Conservation (phyloP, 768 basidiomycete species). For the Serendipita indica region DNA sequence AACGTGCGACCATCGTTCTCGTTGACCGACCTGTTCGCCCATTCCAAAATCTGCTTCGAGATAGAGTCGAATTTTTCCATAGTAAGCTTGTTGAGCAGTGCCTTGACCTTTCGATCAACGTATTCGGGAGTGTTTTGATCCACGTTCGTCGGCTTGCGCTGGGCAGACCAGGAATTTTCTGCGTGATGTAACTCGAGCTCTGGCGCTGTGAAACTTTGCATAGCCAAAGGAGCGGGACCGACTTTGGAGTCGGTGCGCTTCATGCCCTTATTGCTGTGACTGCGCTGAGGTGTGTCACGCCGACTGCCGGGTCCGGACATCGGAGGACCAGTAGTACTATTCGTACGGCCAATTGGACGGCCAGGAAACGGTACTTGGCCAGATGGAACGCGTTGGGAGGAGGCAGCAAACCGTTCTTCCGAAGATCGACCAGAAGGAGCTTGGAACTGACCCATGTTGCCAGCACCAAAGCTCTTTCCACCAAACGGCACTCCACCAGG, state of each 20-base stretch:
- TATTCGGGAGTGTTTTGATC: slow-evolving; percentile 65
- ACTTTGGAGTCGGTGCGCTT: slow-evolving; percentile 43
- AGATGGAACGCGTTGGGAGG: slow-evolving; percentile 15
- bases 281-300: slow-evolving; percentile 38
- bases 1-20: slow-evolving; percentile 90
- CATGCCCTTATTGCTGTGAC: slow-evolving; percentile 72
- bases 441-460: slow-evolving; percentile 19
- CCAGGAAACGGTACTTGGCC: not conserved
- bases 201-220: not conserved
- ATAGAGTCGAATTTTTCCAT: slow-evolving; percentile 95
- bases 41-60: slow-evolving; percentile 84
- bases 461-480: slow-evolving; percentile 21
- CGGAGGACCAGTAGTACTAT: slow-evolving; percentile 4
- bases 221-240: slow-evolving; percentile 13
- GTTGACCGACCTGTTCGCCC: slow-evolving; percentile 87
- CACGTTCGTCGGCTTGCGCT: slow-evolving; percentile 24
- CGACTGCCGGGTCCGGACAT: slow-evolving; percentile 24
- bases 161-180: not conserved
- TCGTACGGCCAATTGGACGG: not conserved
- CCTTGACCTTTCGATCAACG: slow-evolving; percentile 87
- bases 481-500: slow-evolving; percentile 35
- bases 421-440: slow-evolving; percentile 12
- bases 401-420: slow-evolving; percentile 15
- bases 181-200: slow-evolving; percentile 5
- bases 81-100: slow-evolving; percentile 85